phyloP scores from a whole-genome alignment of 805 yeast species.

The Brettanomyces bruxellensis region DNA sequence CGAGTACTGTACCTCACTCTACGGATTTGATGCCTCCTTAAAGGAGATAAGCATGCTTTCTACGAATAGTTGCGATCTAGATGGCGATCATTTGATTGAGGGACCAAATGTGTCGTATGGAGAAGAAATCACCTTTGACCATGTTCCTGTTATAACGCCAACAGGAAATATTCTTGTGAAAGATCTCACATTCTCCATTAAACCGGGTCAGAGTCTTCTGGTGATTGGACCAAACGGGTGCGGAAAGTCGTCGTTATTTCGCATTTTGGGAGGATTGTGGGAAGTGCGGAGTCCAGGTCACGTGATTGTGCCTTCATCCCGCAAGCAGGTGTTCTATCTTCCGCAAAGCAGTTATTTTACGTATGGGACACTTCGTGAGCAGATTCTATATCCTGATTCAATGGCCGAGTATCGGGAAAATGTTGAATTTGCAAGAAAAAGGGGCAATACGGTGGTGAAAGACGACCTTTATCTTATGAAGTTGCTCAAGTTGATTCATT shows the following conservation, averaged over 20 bases:
- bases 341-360: slow-evolving; percentile 91
- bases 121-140: slow-evolving; percentile 58
- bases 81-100: slow-evolving; percentile 16
- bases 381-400: slow-evolving; percentile 80
- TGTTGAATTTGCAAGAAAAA: slow-evolving; percentile 22
- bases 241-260: slow-evolving; percentile 86
- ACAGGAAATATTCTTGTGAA: slow-evolving; percentile 64
- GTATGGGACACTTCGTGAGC: slow-evolving; percentile 74
- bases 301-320: slow-evolving; percentile 54
- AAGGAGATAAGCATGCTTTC: slow-evolving; percentile 32
- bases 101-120: slow-evolving; percentile 33
- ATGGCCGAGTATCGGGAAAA: slow-evolving; percentile 40
- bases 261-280: slow-evolving; percentile 92
- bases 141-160: slow-evolving; percentile 82
- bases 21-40: slow-evolving; percentile 60
- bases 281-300: slow-evolving; percentile 53
- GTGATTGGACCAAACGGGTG: slow-evolving; percentile 96
- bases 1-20: slow-evolving; percentile 72
- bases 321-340: slow-evolving; percentile 69
- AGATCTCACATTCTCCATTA: slow-evolving; percentile 59
- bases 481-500: slow-evolving; percentile 47
- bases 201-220: slow-evolving; percentile 75
- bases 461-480: slow-evolving; percentile 42
- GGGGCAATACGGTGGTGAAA: slow-evolving; percentile 16
- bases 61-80: background rate